Base-by-base conservation (phyloP, 2,329 filamentous ascomycete species). In the Elsinoe ampelina region DNA sequence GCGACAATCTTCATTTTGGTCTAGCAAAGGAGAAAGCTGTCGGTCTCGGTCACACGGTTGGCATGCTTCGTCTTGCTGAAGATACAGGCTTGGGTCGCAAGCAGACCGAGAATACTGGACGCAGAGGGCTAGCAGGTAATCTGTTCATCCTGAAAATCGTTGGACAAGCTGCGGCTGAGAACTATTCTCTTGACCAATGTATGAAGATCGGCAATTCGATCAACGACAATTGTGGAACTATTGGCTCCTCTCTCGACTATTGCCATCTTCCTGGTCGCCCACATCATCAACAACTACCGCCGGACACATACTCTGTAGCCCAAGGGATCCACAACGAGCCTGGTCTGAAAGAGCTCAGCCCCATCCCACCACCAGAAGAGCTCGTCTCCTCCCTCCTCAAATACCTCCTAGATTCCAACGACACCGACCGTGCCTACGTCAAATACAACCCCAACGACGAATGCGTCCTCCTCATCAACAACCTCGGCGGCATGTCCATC, bases 281-380 rank as follows among this genome's bases (percentile, higher is more conserved):
- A 34, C 75, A 76, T 5, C 77, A 80, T 57, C 73, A 79, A 60
- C 61, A 63, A 10, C 63, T 71, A n/a, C 66, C 67, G 10, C 59
- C 66, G 17, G 62, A 68, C 35, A 60, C 65, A 1, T 66, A 67
- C 38, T 69, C 73, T 0, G 71, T 79, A 3, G 67, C 72, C 1
- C 76, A 78, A 69, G 76, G 76, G 2, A 77, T 77, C 54, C 76
- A 79, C 61, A 78, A 78, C 54, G 76, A 79, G 63, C 74, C 76
- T 4, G 74, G 75, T 7, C 66, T 77, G 13, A 68, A 72, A 59
- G 74, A 74, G 45, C 68, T 76, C 55, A 68, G 70, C 0, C 74
- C 74, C 0, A 75, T 77, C 66, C 76, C 79, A 2, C 68, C 73
- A 0, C 73, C 75, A 0, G 72, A 77, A 62, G 71, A 76, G 19